Conservation (phyloP, 495 filamentous ascomycete genomes). For the Penicillium tannophilum region DNA sequence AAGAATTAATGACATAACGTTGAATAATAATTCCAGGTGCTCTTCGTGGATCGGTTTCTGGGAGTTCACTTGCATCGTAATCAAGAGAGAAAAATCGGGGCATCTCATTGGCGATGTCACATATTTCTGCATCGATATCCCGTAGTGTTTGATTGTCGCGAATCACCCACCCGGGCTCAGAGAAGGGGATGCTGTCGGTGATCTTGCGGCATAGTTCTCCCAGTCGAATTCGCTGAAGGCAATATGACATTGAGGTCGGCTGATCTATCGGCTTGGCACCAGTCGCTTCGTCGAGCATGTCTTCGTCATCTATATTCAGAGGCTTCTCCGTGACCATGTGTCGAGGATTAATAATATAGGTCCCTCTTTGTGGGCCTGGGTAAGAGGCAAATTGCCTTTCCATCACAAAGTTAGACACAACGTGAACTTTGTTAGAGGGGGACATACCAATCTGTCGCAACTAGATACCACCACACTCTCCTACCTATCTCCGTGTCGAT, state of each 20-base stretch:
- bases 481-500: constrained; percentile 43
- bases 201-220: constrained; percentile 47
- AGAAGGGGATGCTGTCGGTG: constrained; percentile 39
- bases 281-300: constrained; percentile 38
- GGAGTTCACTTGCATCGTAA: not conserved
- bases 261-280: constrained; percentile 35
- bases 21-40: constrained; percentile 32
- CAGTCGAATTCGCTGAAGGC: constrained; percentile 46
- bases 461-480: constrained; percentile 54
- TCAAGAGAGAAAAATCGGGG: constrained; percentile 26
- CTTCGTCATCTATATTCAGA: constrained; percentile 49
- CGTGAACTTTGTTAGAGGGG: no score
- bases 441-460: constrained; percentile 46
- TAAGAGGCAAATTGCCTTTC: constrained; percentile 43
- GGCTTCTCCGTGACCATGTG: constrained; percentile 50
- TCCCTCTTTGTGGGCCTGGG: constrained; percentile 38
- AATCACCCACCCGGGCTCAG: constrained; percentile 4
- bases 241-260: constrained; percentile 49
- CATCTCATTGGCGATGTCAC: constrained; percentile 26
- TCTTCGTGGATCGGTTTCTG: constrained; percentile 9
- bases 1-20: constrained; percentile 35
- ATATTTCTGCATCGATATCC: constrained; percentile 35
- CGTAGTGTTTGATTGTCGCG: constrained; percentile 25
- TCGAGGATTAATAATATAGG: constrained; percentile 40
- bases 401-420: not conserved